Percentiles rank a stretch among this genome's conserved stretches.
phyloP scores from a whole-genome alignment of 1,139 yeast species.

The Debaryomyces sp. region DNA sequence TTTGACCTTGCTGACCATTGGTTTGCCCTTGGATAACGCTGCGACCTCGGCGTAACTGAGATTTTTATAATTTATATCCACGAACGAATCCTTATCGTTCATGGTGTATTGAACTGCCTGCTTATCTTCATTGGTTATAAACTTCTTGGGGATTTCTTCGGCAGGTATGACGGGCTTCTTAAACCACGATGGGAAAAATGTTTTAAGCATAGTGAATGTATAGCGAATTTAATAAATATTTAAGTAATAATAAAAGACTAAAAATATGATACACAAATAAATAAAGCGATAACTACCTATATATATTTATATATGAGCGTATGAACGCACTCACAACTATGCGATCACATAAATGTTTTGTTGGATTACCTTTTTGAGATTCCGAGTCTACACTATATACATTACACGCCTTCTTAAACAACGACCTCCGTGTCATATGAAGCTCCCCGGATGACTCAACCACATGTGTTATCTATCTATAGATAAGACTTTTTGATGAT shows the following conservation, averaged over 20 bases:
- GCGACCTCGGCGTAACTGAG: slow-evolving; percentile 52
- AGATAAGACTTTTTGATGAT: slow-evolving; percentile 2
- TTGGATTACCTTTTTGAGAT: slow-evolving; percentile 6
- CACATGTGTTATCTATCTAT: slow-evolving; percentile 7
- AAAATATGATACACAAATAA: slow-evolving; percentile 2
- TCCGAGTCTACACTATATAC: slow-evolving; percentile 1
- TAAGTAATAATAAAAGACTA: neutral
- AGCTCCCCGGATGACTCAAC: slow-evolving; percentile 5
- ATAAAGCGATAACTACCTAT: neutral
- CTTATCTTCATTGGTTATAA: slow-evolving; percentile 16
- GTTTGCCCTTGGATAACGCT: slow-evolving; percentile 26
- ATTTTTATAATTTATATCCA: slow-evolving; percentile 39
- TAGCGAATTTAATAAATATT: neutral
- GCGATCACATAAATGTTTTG: neutral
- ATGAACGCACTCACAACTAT: neutral
- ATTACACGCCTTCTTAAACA: neutral
- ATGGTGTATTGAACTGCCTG: slow-evolving; percentile 38
- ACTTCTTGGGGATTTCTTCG: slow-evolving; percentile 6
- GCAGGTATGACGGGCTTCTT: slow-evolving; percentile 12
- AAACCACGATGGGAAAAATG: slow-evolving; percentile 23
- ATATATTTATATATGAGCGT: neutral
- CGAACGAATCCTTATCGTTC: slow-evolving; percentile 38
- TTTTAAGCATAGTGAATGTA: slow-evolving; percentile 23
- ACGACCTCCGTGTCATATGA: neutral
- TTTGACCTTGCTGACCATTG: slow-evolving; percentile 6